phyloP scores from a whole-genome alignment of 345 rosid species.

The Sonneratia caseolaris region DNA sequence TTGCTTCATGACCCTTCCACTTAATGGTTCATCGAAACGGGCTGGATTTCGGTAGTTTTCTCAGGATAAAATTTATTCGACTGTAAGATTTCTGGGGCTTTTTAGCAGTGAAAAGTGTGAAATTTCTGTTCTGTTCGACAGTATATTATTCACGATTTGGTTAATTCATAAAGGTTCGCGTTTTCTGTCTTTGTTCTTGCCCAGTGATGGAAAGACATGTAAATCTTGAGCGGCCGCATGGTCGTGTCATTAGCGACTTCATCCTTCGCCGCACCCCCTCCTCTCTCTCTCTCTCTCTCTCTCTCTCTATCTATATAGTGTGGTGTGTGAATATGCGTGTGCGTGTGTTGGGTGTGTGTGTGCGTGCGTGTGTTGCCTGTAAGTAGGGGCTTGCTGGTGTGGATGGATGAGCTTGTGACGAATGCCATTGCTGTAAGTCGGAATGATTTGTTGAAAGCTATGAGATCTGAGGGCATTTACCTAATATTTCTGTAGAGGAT shows the following conservation, averaged over 20 bases:
- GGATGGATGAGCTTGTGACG: slow-evolving; percentile 10
- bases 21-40: no score
- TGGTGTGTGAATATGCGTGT: background rate
- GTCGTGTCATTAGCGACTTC: background rate
- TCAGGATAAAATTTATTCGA: background rate
- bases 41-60: background rate
- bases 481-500: background rate
- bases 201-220: slow-evolving; percentile 7
- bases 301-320: background rate
- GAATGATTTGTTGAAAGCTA: slow-evolving; percentile 11
- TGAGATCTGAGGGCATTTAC: slow-evolving; percentile 18
- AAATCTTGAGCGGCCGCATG: slow-evolving; percentile 7
- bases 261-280: background rate
- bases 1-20: background rate
- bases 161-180: background rate
- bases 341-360: background rate
- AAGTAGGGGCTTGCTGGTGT: background rate
- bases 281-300: background rate
- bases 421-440: background rate
- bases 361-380: background rate
- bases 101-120: background rate
- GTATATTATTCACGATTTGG: no score
- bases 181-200: background rate
- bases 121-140: background rate
- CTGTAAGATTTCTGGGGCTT: background rate